phyloP scores from a whole-genome alignment of 768 basidiomycete genomes.

The Naganishia onofrii region DNA sequence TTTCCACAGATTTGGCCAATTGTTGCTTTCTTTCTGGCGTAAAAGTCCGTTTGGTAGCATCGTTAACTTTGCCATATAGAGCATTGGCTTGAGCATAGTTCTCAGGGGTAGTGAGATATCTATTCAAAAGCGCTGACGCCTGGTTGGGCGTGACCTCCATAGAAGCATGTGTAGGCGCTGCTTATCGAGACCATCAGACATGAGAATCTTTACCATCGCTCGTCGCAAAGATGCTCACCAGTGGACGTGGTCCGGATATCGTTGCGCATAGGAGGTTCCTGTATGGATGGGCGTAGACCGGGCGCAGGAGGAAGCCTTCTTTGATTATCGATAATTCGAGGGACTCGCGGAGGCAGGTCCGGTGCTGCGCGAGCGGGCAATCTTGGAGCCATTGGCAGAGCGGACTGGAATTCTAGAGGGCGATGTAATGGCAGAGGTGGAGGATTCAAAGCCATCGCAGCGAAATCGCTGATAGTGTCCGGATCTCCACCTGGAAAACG shows the following conservation, averaged over 20 bases:
- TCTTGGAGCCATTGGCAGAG: neutral
- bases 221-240: neutral
- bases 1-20: constrained; percentile 6
- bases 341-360: neutral
- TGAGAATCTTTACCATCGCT: neutral
- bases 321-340: neutral
- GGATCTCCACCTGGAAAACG: no score
- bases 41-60: constrained; percentile 2
- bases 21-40: constrained; percentile 7
- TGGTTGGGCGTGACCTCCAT: constrained; percentile 11
- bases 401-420: neutral
- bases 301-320: constrained; percentile 1
- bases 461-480: no score
- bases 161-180: neutral
- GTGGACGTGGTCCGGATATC: neutral
- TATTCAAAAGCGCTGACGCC: constrained; percentile 1
- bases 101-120: constrained; percentile 10
- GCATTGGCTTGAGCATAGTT: constrained; percentile 5
- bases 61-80: constrained; percentile 2
- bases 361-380: constrained; percentile 7
- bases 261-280: constrained; percentile 8
- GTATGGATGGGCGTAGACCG: neutral
- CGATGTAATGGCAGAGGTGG: constrained; percentile 3
- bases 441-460: neutral
- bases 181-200: neutral